phyloP scores from a whole-genome alignment of 2,329 filamentous ascomycete genomes.

The Corniculantispora saksenae region DNA sequence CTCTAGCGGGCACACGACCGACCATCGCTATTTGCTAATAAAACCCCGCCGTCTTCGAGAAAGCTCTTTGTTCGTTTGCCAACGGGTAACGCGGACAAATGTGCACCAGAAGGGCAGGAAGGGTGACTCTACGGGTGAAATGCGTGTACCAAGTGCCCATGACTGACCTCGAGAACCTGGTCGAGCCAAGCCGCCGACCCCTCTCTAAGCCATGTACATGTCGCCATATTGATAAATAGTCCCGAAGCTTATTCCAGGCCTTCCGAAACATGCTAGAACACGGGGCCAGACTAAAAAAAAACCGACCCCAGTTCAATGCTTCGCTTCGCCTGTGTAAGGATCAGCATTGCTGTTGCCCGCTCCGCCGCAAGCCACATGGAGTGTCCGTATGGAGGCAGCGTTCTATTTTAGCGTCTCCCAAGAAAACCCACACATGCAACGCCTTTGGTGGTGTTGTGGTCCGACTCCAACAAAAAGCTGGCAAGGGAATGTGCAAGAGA shows the following conservation, averaged over 20 bases:
- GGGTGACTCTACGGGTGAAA: no score
- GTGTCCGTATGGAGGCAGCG: background rate
- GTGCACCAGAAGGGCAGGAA: no score
- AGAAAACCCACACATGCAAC: background rate
- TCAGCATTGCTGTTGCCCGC: background rate
- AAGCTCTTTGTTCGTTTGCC: no score
- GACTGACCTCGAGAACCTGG: no score
- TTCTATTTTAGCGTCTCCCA: background rate
- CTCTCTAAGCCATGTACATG: no score
- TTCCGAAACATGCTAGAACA: conserved; percentile 13
- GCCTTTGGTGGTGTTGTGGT: background rate
- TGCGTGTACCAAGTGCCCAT: no score
- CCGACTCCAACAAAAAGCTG: background rate
- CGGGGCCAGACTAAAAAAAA: background rate
- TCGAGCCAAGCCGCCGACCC: no score
- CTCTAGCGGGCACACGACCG: no score
- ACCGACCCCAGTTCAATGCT: background rate
- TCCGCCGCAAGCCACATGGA: background rate
- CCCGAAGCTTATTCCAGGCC: conserved; percentile 13
- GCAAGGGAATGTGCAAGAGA: no score
- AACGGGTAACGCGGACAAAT: no score
- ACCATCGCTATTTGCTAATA: no score
- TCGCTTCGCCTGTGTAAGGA: conserved; percentile 4
- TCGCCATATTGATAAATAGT: background rate
- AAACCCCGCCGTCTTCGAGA: no score